Percentiles rank a stretch among this genome's conserved stretches.
Conservation (phyloP, 2,329 filamentous ascomycete genomes). For the Scopulariopsis brevicaulis region DNA sequence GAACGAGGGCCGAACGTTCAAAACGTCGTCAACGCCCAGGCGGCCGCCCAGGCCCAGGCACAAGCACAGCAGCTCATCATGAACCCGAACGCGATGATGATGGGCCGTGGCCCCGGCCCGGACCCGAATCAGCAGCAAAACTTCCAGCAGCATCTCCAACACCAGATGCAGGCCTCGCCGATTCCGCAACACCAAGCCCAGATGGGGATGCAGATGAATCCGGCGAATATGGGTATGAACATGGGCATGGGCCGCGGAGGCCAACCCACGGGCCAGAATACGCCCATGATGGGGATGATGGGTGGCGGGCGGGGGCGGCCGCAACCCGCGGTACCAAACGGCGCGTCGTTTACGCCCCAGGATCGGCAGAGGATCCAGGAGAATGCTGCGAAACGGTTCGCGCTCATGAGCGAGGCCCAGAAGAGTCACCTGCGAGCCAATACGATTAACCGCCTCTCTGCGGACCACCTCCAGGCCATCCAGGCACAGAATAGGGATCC, state of each 20-base stretch:
- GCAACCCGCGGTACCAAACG: conserved; percentile 14
- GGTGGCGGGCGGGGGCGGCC: conserved; percentile 14
- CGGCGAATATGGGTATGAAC: conserved; percentile 1
- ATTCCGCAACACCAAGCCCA: conserved; percentile 32
- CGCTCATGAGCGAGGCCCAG: conserved; percentile 27
- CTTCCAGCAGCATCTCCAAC: conserved; percentile 47
- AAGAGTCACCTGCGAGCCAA: conserved; percentile 22
- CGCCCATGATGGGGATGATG: conserved; percentile 23
- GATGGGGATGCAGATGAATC: conserved; percentile 8
- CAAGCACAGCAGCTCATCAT: conserved; percentile 37
- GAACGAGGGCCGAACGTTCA: conserved; percentile 36
- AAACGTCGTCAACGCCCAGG: conserved; percentile 33
- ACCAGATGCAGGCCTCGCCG: conserved; percentile 43
- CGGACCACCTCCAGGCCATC: conserved; percentile 32
- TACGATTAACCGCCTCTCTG: conserved; percentile 22
- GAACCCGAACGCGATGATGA: conserved; percentile 29
- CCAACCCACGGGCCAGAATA: conserved; percentile 19
- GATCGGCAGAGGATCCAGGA: conserved; percentile 34
- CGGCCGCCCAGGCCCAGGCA: conserved; percentile 24
- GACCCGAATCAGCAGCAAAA: conserved; percentile 35
- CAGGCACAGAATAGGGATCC: conserved; percentile 36
- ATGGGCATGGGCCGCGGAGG: conserved; percentile 21
- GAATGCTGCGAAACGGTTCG: conserved; percentile 27
- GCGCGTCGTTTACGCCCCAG: conserved; percentile 26
- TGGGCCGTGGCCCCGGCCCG: conserved; percentile 32